Percentiles rank a stretch among this genome's conserved stretches.
Evolutionary conservation across 495 filamentous ascomycete genomes (phyloP).

Genomic region (Daldinia grandis): DNA sequence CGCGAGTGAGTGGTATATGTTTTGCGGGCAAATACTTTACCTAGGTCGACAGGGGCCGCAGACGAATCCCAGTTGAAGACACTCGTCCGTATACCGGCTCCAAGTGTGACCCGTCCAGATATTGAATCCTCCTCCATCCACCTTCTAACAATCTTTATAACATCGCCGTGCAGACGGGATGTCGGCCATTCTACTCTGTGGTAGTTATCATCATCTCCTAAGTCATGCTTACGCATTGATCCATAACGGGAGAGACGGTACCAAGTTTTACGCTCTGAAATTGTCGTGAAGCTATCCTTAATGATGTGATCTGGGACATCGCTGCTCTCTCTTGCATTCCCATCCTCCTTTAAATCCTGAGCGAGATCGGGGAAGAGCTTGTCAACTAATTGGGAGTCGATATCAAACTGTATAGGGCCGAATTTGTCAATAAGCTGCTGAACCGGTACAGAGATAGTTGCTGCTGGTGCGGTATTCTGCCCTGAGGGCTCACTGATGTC

Average conservation of each 20-base stretch:
- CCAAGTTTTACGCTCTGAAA: conserved; percentile 68
- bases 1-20: conserved; percentile 29
- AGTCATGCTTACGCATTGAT: conserved; percentile 63
- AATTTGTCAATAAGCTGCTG: conserved; percentile 42
- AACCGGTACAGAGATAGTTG: conserved; percentile 8
- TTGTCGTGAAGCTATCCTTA: conserved; percentile 58
- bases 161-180: conserved; percentile 60
- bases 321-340: background rate
- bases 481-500: background rate
- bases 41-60: conserved; percentile 55
- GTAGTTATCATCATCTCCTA: conserved; percentile 66
- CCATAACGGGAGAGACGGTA: conserved; percentile 67
- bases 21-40: conserved; percentile 54
- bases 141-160: conserved; percentile 62
- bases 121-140: conserved; percentile 70
- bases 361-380: conserved; percentile 53
- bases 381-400: conserved; percentile 53
- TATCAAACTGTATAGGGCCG: conserved; percentile 47
- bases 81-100: conserved; percentile 49
- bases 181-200: conserved; percentile 62
- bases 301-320: conserved; percentile 51
- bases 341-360: conserved; percentile 1
- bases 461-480: background rate
- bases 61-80: conserved; percentile 65
- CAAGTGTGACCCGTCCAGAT: conserved; percentile 57